phyloP scores from a whole-genome alignment of 2,329 filamentous ascomycete genomes.

The Colletotrichum incanum region DNA sequence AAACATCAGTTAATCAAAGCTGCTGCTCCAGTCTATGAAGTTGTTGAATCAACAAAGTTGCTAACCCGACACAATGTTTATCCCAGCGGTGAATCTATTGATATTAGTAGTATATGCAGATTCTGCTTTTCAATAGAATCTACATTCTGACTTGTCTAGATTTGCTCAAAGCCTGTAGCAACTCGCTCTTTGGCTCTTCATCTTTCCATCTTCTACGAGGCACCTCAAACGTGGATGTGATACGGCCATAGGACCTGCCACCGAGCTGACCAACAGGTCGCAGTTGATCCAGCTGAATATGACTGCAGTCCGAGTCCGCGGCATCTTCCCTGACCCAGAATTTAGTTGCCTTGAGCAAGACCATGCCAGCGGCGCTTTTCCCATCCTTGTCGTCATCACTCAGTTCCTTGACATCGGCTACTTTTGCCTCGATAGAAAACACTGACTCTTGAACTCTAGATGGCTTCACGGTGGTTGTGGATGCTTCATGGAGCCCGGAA shows the following conservation, averaged over 20 bases:
- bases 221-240: conserved; percentile 77
- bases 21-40: too few species aligned
- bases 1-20: background rate
- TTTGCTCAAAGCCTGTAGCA: too few species aligned
- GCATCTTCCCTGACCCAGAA: conserved; percentile 95
- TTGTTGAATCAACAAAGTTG: too few species aligned
- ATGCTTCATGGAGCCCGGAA: too few species aligned
- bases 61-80: too few species aligned
- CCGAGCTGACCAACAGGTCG: conserved; percentile 84
- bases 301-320: conserved; percentile 80
- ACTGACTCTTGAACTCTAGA: conserved; percentile 79
- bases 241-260: conserved; percentile 86
- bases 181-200: too few species aligned
- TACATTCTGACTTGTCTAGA: too few species aligned
- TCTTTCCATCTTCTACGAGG: too few species aligned
- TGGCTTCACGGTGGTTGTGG: conserved; percentile 66
- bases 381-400: conserved; percentile 79
- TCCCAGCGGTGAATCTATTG: too few species aligned
- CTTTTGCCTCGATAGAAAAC: conserved; percentile 40
- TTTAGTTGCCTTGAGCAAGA: conserved; percentile 66
- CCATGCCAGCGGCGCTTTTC: conserved; percentile 81
- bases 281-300: conserved; percentile 79
- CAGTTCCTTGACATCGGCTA: conserved; percentile 83
- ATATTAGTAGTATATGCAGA: too few species aligned
- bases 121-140: too few species aligned